Base-by-base conservation (phyloP, 1,284 basidiomycete genomes). In the Ganoderma meredithae region DNA sequence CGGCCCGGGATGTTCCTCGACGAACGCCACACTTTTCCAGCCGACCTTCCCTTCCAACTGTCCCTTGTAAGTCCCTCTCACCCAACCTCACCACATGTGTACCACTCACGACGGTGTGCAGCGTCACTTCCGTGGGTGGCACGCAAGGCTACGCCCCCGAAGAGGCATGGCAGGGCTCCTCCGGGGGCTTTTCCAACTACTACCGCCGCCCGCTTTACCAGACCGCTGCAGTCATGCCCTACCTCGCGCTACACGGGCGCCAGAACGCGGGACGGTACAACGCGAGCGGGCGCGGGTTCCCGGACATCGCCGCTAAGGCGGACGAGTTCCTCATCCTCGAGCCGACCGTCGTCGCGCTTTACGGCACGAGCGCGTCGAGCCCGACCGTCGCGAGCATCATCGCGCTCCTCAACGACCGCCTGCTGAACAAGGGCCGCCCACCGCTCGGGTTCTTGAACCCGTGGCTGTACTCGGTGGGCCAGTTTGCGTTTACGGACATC, bases 1-100 rank as follows among this genome's bases (percentile, higher is more conserved):
- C 64, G 90, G 90, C 63, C 62, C 91, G 25, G 85, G 80, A 15
- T 88, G 87, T 31, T 77, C 90, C 64, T 81, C 85, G 10, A 85
- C 80, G 7, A 84, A 83, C 60, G 80, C 66, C 36, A 75, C 74
- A 15, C 72, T 80, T 17, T 92, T 93, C 84, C 84, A 88, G 68
- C 89, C 90, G 17, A 81, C 75, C 0, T 92, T 93, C 84, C 91
- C 91, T 13, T 88, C 90, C 44, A 84, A 85, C n/a, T 85, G 88
- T 85, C 79, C 77, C 77, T 83, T 70, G 60, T 63, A 81, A 79
- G 61, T 63, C 9, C 47, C 31, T 25, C 10, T 36, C 22, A 2
- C 7, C 40, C 25, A 1, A 1, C 12, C 2, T 55, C 49, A 19
- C 33, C 10, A 7, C n/a, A 6, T 1, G 22, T 22, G 1, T 8